Percentiles rank a stretch among this genome's conserved stretches.
Evolutionary conservation across 2,329 filamentous ascomycete genomes (phyloP).

Genomic region (Nemania serpens): DNA sequence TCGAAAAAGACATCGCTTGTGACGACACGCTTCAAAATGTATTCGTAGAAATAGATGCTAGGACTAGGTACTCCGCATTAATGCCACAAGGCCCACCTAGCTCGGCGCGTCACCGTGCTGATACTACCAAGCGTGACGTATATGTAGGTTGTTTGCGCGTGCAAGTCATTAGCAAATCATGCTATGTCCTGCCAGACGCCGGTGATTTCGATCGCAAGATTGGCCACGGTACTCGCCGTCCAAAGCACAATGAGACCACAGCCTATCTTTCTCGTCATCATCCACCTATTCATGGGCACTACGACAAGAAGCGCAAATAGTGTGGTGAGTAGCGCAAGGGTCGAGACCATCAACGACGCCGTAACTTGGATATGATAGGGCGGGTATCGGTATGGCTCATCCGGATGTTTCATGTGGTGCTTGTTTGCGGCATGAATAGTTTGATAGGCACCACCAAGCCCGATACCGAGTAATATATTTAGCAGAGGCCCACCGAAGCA

Average conservation of each 20-base stretch:
- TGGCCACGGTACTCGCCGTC: constrained; percentile 77
- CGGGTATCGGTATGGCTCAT: constrained; percentile 66
- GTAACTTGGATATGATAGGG: constrained; percentile 85
- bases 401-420: constrained; percentile 69
- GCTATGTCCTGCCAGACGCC: constrained; percentile 54
- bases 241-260: constrained; percentile 80
- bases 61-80: constrained; percentile 7
- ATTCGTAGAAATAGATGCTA: constrained; percentile 10
- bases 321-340: constrained; percentile 80
- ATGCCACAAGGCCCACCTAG: constrained; percentile 18
- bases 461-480: constrained; percentile 93
- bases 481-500: constrained; percentile 99
- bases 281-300: constrained; percentile 85
- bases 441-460: constrained; percentile 89
- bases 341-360: constrained; percentile 82
- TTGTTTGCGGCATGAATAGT: constrained; percentile 72
- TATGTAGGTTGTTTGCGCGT: constrained; percentile 22
- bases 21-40: neutral
- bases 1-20: neutral
- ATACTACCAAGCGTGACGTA: constrained; percentile 18
- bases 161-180: constrained; percentile 21
- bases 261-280: constrained; percentile 81
- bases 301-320: constrained; percentile 76
- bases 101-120: constrained; percentile 8
- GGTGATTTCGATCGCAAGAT: constrained; percentile 78